Percentiles rank a stretch among this genome's conserved stretches.
These are phyloP conservation scores for Xylariaceae sp. DNA, from an alignment of 2,329 filamentous ascomycete species.

Conservation along the genomic window DNA sequence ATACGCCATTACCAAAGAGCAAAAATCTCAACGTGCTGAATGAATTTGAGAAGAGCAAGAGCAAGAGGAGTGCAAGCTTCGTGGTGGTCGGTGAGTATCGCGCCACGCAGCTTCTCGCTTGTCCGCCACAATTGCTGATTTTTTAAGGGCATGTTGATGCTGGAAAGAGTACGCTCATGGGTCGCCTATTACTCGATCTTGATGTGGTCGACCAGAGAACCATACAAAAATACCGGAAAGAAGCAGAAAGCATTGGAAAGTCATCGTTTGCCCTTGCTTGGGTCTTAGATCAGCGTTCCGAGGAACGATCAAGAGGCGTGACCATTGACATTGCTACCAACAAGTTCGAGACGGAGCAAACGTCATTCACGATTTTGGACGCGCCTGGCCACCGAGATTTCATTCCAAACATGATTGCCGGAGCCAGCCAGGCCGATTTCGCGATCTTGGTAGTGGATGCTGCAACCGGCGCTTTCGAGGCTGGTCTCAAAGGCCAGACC, in stretches of 20 bases:
- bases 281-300: slow-evolving; percentile 89
- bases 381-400: slow-evolving; percentile 94
- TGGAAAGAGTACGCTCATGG: slow-evolving; percentile 97
- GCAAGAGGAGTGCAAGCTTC: slow-evolving; percentile 82
- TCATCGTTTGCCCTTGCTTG: slow-evolving; percentile 94
- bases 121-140: slow-evolving; percentile 4
- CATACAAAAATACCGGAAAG: slow-evolving; percentile 80
- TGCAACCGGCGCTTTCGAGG: slow-evolving; percentile 86
- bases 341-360: slow-evolving; percentile 84
- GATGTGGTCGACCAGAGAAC: slow-evolving; percentile 84
- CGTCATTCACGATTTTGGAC: slow-evolving; percentile 89
- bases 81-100: slow-evolving; percentile 74
- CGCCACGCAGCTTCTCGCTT: no score
- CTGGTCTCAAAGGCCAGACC: slow-evolving; percentile 88
- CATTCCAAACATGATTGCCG: slow-evolving; percentile 98
- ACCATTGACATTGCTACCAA: slow-evolving; percentile 97
- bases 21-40: slow-evolving; percentile 83
- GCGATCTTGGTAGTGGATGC: slow-evolving; percentile 93
- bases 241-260: slow-evolving; percentile 89
- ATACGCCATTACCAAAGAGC: slow-evolving; percentile 55
- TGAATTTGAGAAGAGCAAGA: slow-evolving; percentile 70
- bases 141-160: slow-evolving; percentile 85
- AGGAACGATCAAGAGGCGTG: slow-evolving; percentile 85
- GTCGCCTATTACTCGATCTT: slow-evolving; percentile 82
- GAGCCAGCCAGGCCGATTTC: slow-evolving; percentile 92